Evolutionary conservation across 805 yeast species (phyloP), one percentile per base, ranked within the genome.

Genomic region (Candida suzukii): DNA sequence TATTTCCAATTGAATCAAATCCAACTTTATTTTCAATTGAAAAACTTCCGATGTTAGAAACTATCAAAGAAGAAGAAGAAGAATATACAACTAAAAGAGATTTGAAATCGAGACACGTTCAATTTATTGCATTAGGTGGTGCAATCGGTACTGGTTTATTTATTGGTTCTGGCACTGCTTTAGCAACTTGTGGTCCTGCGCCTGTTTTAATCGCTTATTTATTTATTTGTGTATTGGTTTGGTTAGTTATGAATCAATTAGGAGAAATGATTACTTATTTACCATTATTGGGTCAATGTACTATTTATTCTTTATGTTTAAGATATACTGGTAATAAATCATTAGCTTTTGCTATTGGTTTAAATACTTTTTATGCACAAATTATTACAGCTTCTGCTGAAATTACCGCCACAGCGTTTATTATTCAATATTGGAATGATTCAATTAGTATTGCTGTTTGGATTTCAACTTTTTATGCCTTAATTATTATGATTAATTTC

Each of bases 81-180:
- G 13, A 30, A 7, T 34, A 14, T 22, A 16, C 81, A 18, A 51
- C 52, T 39, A 69, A 73, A 32, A 58, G 75, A 48, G 66, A 69
- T 28, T 61, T 74, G 43, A 65, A 66, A 45, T 54, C 65, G 29
- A 64, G 79, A 54, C 78, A 74, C 41, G 63, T 74, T 41, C 83
- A 77, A 57, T 75, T 80, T 80, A 75, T 80, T 46, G 81, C 87
- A 31, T 70, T 81, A 40, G 88, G 85, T 46, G 85, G 86, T 51
- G 72, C 80, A 45, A 78, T 81, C 46, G 87, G 88, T 58, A 78
- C 86, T 12, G 78, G 77, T 36, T 58, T 73, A 40, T 70, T 73
- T 41, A 63, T 73, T 29, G 76, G 77, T 43, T 61, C 71, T 27
- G 78, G 78, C 37, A 61, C 65, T 26, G 67, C 67, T 1, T 52